Percentiles rank a stretch among this genome's conserved stretches.
Evolutionary conservation across 495 filamentous ascomycete genomes (phyloP).

Genomic region (Penicillium simplicissimum): DNA sequence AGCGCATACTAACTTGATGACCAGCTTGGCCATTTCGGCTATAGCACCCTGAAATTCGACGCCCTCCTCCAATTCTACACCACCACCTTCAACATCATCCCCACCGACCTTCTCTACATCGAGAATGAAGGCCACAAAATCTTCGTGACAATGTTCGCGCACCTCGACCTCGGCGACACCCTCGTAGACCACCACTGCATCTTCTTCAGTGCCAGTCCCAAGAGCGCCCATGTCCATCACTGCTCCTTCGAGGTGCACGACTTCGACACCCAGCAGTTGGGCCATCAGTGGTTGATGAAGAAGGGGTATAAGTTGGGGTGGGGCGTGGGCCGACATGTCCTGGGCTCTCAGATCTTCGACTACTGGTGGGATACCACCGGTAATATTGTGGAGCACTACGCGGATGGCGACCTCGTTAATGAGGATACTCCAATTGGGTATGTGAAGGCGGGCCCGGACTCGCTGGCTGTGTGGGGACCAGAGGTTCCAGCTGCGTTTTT

Average conservation of each 20-base stretch:
- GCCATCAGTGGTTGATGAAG: slow-evolving; percentile 66
- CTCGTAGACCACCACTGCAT: slow-evolving; percentile 69
- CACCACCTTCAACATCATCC: slow-evolving; percentile 63
- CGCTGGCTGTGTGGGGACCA: slow-evolving; percentile 25
- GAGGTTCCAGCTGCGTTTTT: slow-evolving; percentile 19
- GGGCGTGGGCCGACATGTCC: slow-evolving; percentile 71
- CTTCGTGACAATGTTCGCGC: slow-evolving; percentile 56
- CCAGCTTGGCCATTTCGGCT: slow-evolving; percentile 60
- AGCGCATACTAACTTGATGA: neutral
- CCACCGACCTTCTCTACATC: slow-evolving; percentile 32
- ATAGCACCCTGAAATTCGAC: slow-evolving; percentile 61
- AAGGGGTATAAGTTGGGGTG: slow-evolving; percentile 66
- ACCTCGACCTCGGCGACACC: slow-evolving; percentile 60
- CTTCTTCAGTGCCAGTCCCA: slow-evolving; percentile 60
- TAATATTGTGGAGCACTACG: slow-evolving; percentile 69
- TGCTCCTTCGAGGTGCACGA: slow-evolving; percentile 72
- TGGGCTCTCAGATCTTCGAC: slow-evolving; percentile 76
- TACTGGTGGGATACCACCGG: slow-evolving; percentile 68
- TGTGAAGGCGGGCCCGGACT: slow-evolving; percentile 17
- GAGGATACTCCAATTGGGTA: slow-evolving; percentile 14
- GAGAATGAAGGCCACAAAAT: slow-evolving; percentile 15
- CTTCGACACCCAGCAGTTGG: slow-evolving; percentile 71
- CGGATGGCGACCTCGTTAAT: slow-evolving; percentile 67
- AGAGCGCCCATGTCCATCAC: slow-evolving; percentile 65
- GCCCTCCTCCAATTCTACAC: slow-evolving; percentile 62